These are phyloP conservation scores for Umbellularia californica DNA, from an alignment of 164 flowering plant species.

Conservation along the genomic window DNA sequence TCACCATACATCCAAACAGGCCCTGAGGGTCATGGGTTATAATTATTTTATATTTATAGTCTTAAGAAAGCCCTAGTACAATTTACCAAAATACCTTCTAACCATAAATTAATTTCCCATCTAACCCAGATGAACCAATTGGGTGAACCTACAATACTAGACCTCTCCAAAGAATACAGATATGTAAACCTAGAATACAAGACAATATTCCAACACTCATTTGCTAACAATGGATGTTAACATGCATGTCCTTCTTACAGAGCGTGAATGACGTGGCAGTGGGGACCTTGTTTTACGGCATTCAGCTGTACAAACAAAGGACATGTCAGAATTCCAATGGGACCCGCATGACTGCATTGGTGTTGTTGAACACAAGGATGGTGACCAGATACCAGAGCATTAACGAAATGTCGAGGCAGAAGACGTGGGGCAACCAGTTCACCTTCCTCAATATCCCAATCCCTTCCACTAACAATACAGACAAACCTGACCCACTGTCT, in stretches of 20 bases:
- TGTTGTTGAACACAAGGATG: constrained; percentile 51
- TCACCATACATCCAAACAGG: too few species aligned
- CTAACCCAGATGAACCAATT: too few species aligned
- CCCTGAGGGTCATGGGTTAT: too few species aligned
- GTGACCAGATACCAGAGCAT: constrained; percentile 30
- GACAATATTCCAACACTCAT: too few species aligned
- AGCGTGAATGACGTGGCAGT: constrained; percentile 51
- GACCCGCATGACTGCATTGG: constrained; percentile 37
- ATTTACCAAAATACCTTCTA: too few species aligned
- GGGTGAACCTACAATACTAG: too few species aligned
- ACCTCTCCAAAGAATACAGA: too few species aligned
- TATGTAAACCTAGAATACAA: too few species aligned
- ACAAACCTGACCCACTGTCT: constrained; percentile 22
- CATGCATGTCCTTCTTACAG: constrained; percentile 17
- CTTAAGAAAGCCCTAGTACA: too few species aligned
- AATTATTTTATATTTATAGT: too few species aligned
- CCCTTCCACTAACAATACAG: constrained; percentile 3
- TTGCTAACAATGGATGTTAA: not conserved
- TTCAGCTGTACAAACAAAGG: constrained; percentile 48
- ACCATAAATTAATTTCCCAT: too few species aligned
- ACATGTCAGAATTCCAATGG: constrained; percentile 8
- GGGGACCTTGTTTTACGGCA: constrained; percentile 45
- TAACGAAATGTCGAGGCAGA: constrained; percentile 32
- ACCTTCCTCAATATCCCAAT: constrained; percentile 19
- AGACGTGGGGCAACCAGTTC: constrained; percentile 38